Conservation (phyloP, 106 monocot genomes). For the Dioscorea dumetorum region DNA sequence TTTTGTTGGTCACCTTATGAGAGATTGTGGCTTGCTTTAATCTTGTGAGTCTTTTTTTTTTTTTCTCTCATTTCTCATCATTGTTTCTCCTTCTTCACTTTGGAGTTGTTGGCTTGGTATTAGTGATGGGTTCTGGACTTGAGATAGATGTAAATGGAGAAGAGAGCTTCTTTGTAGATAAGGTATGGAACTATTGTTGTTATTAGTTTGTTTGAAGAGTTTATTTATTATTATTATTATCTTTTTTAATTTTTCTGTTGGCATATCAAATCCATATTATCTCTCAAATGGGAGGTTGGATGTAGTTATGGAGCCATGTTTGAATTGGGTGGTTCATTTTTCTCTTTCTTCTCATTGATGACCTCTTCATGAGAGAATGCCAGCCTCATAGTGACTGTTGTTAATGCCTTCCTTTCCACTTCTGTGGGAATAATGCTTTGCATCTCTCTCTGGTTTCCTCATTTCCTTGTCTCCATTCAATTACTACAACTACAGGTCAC, state of each 20-base stretch:
- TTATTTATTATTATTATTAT: neutral
- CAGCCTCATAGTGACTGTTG: neutral
- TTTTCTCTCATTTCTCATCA: slow-evolving; percentile 28
- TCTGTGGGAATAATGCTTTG: neutral
- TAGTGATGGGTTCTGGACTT: slow-evolving; percentile 21
- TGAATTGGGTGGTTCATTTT: neutral
- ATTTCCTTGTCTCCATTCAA: slow-evolving; percentile 2
- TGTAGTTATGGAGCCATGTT: neutral
- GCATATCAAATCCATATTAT: slow-evolving; percentile 8
- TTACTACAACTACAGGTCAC: slow-evolving; percentile 9
- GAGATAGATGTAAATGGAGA: slow-evolving; percentile 61
- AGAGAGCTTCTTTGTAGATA: slow-evolving; percentile 44
- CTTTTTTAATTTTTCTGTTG: slow-evolving; percentile 6
- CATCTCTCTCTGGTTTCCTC: neutral
- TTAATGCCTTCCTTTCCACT: neutral
- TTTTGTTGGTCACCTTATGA: slow-evolving; percentile 4
- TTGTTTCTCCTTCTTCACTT: slow-evolving; percentile 8
- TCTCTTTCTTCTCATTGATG: slow-evolving; percentile 22
- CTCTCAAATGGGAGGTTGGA: slow-evolving; percentile 3
- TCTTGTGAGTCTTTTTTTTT: slow-evolving; percentile 4
- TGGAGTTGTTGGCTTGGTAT: neutral
- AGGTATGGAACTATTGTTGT: slow-evolving; percentile 13
- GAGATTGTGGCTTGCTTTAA: slow-evolving; percentile 21
- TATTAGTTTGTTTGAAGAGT: slow-evolving; percentile 2
- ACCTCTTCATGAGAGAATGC: neutral